phyloP scores from a whole-genome alignment of 352 stramenopile genomes.

The Phytophthora pistaciae region DNA sequence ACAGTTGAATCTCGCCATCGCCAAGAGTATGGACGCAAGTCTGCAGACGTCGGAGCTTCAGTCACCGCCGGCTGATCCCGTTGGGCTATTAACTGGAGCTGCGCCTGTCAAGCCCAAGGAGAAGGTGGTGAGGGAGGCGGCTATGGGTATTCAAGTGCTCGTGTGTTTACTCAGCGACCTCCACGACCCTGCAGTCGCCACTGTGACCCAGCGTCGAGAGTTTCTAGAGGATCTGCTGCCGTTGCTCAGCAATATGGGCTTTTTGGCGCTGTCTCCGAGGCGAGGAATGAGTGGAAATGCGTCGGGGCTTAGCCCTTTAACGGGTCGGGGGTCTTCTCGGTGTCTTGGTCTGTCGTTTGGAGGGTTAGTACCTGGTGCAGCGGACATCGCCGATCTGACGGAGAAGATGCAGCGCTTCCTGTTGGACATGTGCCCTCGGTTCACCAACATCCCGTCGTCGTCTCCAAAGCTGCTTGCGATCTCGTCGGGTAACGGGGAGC shows the following conservation, averaged over 20 bases:
- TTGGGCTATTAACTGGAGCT: neutral
- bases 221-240: slow-evolving; percentile 60
- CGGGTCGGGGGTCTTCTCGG: slow-evolving; percentile 12
- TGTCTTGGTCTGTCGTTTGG: neutral
- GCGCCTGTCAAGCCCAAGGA: slow-evolving; percentile 39
- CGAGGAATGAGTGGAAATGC: slow-evolving; percentile 6
- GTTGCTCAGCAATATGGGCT: slow-evolving; percentile 45
- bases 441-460: slow-evolving; percentile 15
- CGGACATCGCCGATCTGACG: slow-evolving; percentile 35
- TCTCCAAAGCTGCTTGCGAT: slow-evolving; percentile 50
- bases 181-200: slow-evolving; percentile 24
- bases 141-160: slow-evolving; percentile 52
- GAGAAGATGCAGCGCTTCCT: slow-evolving; percentile 59
- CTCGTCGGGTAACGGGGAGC: slow-evolving; percentile 23
- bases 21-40: slow-evolving; percentile 19
- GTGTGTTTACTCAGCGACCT: slow-evolving; percentile 47
- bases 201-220: slow-evolving; percentile 39
- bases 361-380: neutral
- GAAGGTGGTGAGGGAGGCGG: slow-evolving; percentile 44
- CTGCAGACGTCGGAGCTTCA: neutral
- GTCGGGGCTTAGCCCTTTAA: neutral
- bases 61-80: neutral
- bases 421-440: slow-evolving; percentile 47
- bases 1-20: slow-evolving; percentile 23
- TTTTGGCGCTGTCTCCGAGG: slow-evolving; percentile 46